phyloP scores from a whole-genome alignment of 1,139 yeast species.

The Yamadazyma atmosphaerica region DNA sequence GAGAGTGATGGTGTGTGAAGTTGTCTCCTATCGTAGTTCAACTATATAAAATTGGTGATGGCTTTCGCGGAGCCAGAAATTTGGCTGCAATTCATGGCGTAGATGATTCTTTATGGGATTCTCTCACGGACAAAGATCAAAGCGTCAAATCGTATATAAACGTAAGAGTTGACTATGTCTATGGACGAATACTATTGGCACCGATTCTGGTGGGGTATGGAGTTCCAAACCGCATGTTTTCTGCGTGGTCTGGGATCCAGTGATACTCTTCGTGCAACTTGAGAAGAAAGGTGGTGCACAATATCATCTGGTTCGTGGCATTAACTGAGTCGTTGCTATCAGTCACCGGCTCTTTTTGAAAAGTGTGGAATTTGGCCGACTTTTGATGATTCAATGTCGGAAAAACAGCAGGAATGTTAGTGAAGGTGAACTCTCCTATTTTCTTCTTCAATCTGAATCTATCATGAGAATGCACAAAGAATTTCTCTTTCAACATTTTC shows the following conservation, averaged over 20 bases:
- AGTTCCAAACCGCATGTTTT: not conserved
- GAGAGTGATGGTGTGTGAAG: too few relatives aligned
- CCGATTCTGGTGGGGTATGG: not conserved
- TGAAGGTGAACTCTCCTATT: conserved; percentile 6
- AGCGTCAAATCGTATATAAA: too few relatives aligned
- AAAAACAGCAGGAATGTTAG: not conserved
- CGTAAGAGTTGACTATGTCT: too few relatives aligned
- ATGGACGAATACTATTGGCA: not conserved
- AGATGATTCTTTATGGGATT: too few relatives aligned
- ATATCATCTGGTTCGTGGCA: not conserved
- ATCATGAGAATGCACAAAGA: conserved; percentile 1
- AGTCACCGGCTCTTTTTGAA: not conserved
- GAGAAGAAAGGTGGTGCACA: conserved; percentile 4
- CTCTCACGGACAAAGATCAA: too few relatives aligned
- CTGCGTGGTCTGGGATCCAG: conserved; percentile 1
- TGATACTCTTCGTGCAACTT: conserved; percentile 5
- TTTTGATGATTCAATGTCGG: conserved; percentile 5
- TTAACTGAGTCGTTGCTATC: conserved; percentile 2
- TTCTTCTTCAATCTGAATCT: conserved; percentile 2
- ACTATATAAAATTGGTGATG: too few relatives aligned
- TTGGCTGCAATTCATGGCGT: too few relatives aligned
- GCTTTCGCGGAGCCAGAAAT: too few relatives aligned
- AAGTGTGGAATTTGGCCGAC: conserved; percentile 5
- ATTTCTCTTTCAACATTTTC: not conserved
- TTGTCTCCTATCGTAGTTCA: too few relatives aligned